Conservation (phyloP, 2,329 filamentous ascomycete genomes). For the Cordyceps javanica region DNA sequence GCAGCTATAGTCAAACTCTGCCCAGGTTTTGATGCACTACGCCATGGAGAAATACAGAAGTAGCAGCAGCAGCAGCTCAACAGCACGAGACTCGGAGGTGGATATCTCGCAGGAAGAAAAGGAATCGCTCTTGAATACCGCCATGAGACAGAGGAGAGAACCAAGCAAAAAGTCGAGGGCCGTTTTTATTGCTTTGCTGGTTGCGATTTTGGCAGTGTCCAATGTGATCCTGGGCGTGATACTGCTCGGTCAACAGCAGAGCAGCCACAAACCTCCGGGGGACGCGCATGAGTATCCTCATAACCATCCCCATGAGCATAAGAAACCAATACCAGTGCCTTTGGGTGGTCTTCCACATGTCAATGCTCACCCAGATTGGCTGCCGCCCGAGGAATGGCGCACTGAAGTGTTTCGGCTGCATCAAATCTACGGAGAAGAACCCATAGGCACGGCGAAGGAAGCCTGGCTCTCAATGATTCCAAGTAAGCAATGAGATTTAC, state of each 20-base stretch:
- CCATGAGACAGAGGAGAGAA: neutral
- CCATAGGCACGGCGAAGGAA: constrained; percentile 1
- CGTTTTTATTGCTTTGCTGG: neutral
- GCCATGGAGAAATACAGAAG: neutral
- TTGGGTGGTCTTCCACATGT: neutral
- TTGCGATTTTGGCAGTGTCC: neutral
- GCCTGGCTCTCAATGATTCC: constrained; percentile 13
- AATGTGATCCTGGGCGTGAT: neutral
- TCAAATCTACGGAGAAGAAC: constrained; percentile 5
- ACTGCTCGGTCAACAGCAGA: neutral
- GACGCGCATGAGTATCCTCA: neutral
- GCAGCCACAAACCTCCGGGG: neutral
- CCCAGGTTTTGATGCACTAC: no score
- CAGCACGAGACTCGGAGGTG: neutral
- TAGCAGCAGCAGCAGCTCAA: neutral
- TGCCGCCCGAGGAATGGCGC: constrained; percentile 14
- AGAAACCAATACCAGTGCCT: neutral
- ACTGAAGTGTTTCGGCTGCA: constrained; percentile 10
- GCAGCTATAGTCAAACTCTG: no score
- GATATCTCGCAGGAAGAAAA: neutral
- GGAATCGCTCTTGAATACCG: neutral
- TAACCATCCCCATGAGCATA: neutral
- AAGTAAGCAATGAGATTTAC: no score
- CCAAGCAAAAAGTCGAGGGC: no score
- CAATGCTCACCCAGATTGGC: constrained; percentile 1